These are phyloP conservation scores for Penicillium turbatum DNA, from an alignment of 495 filamentous ascomycete genomes.

Conservation along the genomic window DNA sequence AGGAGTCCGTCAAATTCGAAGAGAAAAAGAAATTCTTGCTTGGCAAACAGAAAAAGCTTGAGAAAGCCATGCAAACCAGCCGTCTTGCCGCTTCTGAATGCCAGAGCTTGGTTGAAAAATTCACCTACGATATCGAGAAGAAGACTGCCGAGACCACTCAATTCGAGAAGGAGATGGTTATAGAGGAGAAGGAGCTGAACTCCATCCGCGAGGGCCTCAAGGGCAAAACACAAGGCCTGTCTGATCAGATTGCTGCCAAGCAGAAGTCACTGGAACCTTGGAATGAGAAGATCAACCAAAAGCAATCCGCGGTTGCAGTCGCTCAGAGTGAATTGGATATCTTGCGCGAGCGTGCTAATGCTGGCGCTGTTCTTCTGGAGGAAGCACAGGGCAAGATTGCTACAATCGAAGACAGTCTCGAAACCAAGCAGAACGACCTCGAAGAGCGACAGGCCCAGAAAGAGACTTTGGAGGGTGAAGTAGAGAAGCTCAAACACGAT, in stretches of 20 bases:
- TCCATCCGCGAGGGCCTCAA: constrained; percentile 79
- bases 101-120: constrained; percentile 70
- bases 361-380: constrained; percentile 74
- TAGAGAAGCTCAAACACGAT: constrained; percentile 62
- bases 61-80: constrained; percentile 75
- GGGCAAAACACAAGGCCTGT: constrained; percentile 91
- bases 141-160: constrained; percentile 63
- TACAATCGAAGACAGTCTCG: constrained; percentile 63
- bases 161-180: constrained; percentile 67
- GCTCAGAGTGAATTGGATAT: constrained; percentile 93
- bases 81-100: constrained; percentile 69
- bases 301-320: constrained; percentile 87
- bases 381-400: constrained; percentile 78
- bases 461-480: constrained; percentile 67
- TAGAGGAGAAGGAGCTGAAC: constrained; percentile 77
- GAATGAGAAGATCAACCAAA: constrained; percentile 94
- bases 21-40: constrained; percentile 92
- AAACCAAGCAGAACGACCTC: constrained; percentile 67
- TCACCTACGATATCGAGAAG: constrained; percentile 69
- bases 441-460: constrained; percentile 71
- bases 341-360: constrained; percentile 78
- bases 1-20: constrained; percentile 93
- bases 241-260: constrained; percentile 84
- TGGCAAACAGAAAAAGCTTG: constrained; percentile 89
- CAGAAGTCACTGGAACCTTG: constrained; percentile 95